Base-by-base conservation (phyloP, 2,329 filamentous ascomycete species). In the Nigrograna mackinnonii region DNA sequence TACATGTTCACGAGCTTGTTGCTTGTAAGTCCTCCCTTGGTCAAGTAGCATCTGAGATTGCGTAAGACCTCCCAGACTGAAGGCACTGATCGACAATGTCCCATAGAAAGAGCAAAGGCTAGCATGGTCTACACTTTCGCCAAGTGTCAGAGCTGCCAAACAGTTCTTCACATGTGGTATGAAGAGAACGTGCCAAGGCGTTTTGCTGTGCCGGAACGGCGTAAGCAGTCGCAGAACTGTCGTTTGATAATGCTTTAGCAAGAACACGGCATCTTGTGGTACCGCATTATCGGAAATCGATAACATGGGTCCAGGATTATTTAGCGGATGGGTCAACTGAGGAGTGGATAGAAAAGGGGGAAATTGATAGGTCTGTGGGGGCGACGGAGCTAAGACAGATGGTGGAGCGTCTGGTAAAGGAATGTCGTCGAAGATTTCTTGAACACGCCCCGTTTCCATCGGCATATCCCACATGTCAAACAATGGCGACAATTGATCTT, bases 111-210 rank as follows among this genome's bases (percentile, higher is more conserved):
- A 63, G 2, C 66, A 67, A 4, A 66, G 58, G 14, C 67, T 60
- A 0, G 71, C 70, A 41, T 71, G 60, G 12, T 67, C 69, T 1
- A 70, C 52, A 2, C 52, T 45, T 12, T 74, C 72, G 31, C 70
- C 72, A 1, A 76, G 54, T 0, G 69, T 68, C 1, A 75, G 43
- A 32, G 72, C 69, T 2, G 72, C 73, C 34, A 75, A 62, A 0
- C 68, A 70, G 22, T 69, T 65, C 2, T 74, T 69, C 0, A 66
- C 67, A 34, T 70, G 68, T 1, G 73, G 71, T 0, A 75, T 51
- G 16, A 75, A 68, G 0, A 76, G 62, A 0, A 73, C 52, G 34
- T 74, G 66, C 72, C 72, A 75, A 0, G 72, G 73, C 1, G 71
- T 73, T 39, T 71, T 72, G 3, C 63, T 62, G 16, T 67, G 59